Conservation (phyloP, 2,329 filamentous ascomycete genomes). For the Fusarium camptoceras region DNA sequence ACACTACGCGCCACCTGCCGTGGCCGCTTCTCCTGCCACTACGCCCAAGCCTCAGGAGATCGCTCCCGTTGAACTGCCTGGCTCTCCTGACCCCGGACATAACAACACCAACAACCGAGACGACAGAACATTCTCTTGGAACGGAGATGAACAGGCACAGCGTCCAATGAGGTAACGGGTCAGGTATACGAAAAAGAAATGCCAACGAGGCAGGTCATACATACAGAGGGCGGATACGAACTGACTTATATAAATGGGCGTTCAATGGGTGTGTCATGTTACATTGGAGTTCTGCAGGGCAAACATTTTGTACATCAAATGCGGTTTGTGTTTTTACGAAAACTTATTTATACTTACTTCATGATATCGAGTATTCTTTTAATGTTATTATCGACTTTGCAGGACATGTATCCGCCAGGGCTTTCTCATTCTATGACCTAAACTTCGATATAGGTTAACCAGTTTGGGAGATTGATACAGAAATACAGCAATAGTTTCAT, state of each 20-base stretch:
- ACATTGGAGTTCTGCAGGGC: slow-evolving; percentile 25
- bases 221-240: slow-evolving; percentile 8
- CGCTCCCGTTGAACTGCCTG: slow-evolving; percentile 52
- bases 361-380: slow-evolving; percentile 22
- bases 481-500: background rate
- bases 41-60: slow-evolving; percentile 37
- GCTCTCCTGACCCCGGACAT: slow-evolving; percentile 46
- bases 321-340: slow-evolving; percentile 6
- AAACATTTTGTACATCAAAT: slow-evolving; percentile 13
- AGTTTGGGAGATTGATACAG: background rate
- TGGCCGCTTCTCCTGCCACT: slow-evolving; percentile 24
- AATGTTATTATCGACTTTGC: background rate
- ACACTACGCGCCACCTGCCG: slow-evolving; percentile 23
- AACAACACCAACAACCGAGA: slow-evolving; percentile 26
- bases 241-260: slow-evolving; percentile 17
- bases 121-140: slow-evolving; percentile 48
- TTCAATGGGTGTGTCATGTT: slow-evolving; percentile 20
- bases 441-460: background rate
- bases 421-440: background rate
- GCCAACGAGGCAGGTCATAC: slow-evolving; percentile 12
- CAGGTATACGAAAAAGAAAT: background rate
- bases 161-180: slow-evolving; percentile 36
- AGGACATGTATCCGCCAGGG: background rate
- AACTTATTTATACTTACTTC: slow-evolving; percentile 9
- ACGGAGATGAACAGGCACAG: slow-evolving; percentile 46